Percentiles rank a stretch among this genome's conserved stretches.
Conservation (phyloP, 345 rosid genomes). For the Viola odorata region DNA sequence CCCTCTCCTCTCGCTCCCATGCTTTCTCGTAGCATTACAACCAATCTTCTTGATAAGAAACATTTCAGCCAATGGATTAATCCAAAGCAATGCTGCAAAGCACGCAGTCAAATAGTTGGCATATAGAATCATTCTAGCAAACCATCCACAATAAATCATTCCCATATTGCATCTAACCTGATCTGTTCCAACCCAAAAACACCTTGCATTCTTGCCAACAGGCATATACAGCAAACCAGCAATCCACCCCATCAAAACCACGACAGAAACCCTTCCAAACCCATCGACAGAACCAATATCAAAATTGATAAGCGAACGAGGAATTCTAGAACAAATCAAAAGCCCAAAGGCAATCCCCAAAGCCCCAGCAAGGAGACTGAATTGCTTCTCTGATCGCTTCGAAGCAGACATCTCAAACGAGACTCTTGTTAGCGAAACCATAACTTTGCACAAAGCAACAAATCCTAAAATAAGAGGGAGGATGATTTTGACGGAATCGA, state of each 20-base stretch:
- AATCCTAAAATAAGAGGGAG: conserved; percentile 51
- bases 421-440: conserved; percentile 40
- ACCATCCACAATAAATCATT: conserved; percentile 76
- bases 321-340: conserved; percentile 41
- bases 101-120: conserved; percentile 35
- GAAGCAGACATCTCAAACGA: conserved; percentile 84
- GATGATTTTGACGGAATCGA: too few relatives aligned
- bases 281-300: conserved; percentile 53
- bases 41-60: conserved; percentile 31
- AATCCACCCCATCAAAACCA: conserved; percentile 54
- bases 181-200: conserved; percentile 94
- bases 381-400: conserved; percentile 67
- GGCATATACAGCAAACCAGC: conserved; percentile 67
- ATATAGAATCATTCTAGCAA: conserved; percentile 57
- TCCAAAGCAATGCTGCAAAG: conserved; percentile 76
- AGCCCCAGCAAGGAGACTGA: conserved; percentile 47
- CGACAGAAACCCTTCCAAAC: conserved; percentile 38
- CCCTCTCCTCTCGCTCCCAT: too few relatives aligned
- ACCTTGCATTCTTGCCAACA: conserved; percentile 62
- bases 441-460: conserved; percentile 40
- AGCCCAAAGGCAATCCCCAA: conserved; percentile 58
- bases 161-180: conserved; percentile 58
- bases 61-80: conserved; percentile 59
- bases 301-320: conserved; percentile 47
- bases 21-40: conserved; percentile 15